Base-by-base conservation (phyloP, 2,329 filamentous ascomycete genomes). In the Botrytis fragariae region DNA sequence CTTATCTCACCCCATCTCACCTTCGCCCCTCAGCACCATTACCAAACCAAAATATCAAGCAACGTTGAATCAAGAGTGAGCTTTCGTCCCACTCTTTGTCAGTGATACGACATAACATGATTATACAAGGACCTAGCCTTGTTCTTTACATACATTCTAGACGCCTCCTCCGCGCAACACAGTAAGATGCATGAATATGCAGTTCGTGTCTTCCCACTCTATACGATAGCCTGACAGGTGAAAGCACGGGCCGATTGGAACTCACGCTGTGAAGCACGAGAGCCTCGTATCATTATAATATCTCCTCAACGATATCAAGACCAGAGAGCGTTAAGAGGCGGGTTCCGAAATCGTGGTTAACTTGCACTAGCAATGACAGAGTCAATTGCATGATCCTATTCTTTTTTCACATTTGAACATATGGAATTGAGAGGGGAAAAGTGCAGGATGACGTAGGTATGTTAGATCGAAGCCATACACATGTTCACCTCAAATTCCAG, bases 101-200 rank as follows among this genome's bases (percentile, higher is more conserved):
- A 51, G 61, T 57, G 14, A 65, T 29, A 71, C 69, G 35, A 61
- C 54, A 44, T n/a, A 70, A 70, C 68, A 70, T 60, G 57, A 62
- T 9, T 25, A 62, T 44, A n/a, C 51, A 70, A n/a, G 29, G 39
- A n/a, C 32, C 29, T 62, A 61, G 51, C 37, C 39, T 39, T 45
- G 39, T 70, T 61, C 45, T 51, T 45, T 62, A n/a, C 42, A 45
- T 35, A 20, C 20, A 70, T 61, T 32, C 1, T 6, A 12, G 60
- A 44, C 61, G 61, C 70, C 22, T 22, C 37, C 61, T 51, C 29
- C 37, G 57, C 37, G 65, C 60, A 72, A 45, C 37, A 72, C 69
- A 67, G 69, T 57, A 44, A 72, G 69, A 63, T 72, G 60, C 69
- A 71, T 51, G 59, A 64, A 64, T 48, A 71, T 64, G 59, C 59